Conservation (phyloP, 768 basidiomycete species). For the Rhodotorula babjevae region DNA sequence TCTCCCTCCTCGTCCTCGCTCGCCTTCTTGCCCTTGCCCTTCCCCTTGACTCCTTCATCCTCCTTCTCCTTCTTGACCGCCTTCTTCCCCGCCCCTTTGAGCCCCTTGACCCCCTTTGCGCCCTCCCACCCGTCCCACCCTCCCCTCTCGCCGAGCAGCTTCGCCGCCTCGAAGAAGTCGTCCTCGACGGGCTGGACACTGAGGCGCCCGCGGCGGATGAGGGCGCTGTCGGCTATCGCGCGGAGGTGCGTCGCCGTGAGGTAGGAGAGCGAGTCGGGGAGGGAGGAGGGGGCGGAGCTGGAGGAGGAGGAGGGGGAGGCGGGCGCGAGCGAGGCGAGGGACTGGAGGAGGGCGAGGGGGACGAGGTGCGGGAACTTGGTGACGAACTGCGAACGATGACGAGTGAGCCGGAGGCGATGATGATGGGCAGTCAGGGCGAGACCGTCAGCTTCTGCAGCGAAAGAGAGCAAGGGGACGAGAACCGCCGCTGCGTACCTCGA, state of each 20-base stretch:
- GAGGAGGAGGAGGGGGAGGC: constrained; percentile 22
- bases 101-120: background rate
- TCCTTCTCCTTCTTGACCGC: background rate
- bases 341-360: constrained; percentile 67
- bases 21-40: background rate
- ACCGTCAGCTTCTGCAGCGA: no score
- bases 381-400: constrained; percentile 37
- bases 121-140: constrained; percentile 75
- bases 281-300: constrained; percentile 9
- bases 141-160: constrained; percentile 61
- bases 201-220: constrained; percentile 73
- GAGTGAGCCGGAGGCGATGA: background rate
- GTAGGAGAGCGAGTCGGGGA: constrained; percentile 28
- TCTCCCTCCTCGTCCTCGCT: background rate
- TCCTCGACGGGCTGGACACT: constrained; percentile 77
- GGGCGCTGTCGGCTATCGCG: constrained; percentile 56
- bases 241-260: constrained; percentile 23
- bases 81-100: background rate
- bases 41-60: background rate
- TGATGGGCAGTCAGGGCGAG: no score
- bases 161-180: constrained; percentile 62
- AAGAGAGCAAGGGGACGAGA: no score
- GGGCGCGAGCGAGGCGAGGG: constrained; percentile 53
- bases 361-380: constrained; percentile 62
- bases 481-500: constrained; percentile 40